phyloP scores from a whole-genome alignment of 139 green algal genomes.

The Chlamydomonas incerta region DNA sequence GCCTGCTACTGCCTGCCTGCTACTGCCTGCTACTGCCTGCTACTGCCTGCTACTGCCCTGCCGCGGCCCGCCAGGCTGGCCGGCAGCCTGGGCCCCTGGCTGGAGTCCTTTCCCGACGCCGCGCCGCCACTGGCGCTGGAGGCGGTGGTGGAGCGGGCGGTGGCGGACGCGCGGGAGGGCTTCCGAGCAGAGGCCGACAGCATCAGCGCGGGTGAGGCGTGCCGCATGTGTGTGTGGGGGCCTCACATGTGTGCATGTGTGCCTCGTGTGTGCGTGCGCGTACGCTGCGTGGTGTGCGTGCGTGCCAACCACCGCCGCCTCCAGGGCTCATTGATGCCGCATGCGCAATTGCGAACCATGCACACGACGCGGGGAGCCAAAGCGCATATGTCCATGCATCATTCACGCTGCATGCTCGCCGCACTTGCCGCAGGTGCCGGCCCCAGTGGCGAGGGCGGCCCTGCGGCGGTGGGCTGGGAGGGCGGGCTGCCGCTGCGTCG shows the following conservation, averaged over 20 bases:
- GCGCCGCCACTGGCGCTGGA: constrained; percentile 7
- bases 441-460: neutral
- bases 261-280: too few species aligned
- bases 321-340: too few species aligned
- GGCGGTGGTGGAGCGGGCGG: constrained; percentile 33
- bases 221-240: too few species aligned
- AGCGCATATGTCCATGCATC: too few species aligned
- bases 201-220: neutral
- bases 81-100: constrained; percentile 4
- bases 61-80: neutral
- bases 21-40: too few species aligned
- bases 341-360: too few species aligned
- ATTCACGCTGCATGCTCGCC: too few species aligned
- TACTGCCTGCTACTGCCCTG: neutral
- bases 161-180: constrained; percentile 13
- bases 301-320: too few species aligned
- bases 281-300: too few species aligned
- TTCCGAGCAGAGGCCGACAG: constrained; percentile 18
- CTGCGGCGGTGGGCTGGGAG: constrained; percentile 20
- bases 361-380: too few species aligned
- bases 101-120: constrained; percentile 19
- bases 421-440: constrained; percentile 20
- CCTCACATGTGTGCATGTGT: too few species aligned
- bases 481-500: constrained; percentile 30
- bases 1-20: neutral